Evolutionary conservation across 1,284 basidiomycete species (phyloP).

Genomic region (Filobasidium uniguttulatum): DNA sequence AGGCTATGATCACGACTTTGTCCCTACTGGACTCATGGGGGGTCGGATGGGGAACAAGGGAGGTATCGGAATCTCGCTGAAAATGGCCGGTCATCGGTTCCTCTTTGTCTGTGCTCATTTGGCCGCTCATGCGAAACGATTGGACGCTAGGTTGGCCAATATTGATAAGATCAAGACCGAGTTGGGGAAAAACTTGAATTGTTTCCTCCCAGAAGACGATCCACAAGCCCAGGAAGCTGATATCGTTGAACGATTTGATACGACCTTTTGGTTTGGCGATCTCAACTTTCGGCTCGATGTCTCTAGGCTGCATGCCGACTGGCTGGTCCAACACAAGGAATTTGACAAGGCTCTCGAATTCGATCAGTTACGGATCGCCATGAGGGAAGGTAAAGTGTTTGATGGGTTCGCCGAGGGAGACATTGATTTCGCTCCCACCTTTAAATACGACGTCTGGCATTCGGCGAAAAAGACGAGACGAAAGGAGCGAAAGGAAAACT

Average conservation of each 20-base stretch:
- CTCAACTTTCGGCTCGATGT: conserved; percentile 44
- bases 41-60: conserved; percentile 45
- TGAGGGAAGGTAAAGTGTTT: conserved; percentile 34
- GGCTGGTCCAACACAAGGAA: conserved; percentile 42
- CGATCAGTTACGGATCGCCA: conserved; percentile 41
- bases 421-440: conserved; percentile 41
- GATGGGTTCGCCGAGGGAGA: conserved; percentile 40
- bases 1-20: conserved; percentile 41
- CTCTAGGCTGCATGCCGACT: conserved; percentile 42
- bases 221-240: conserved; percentile 25
- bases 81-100: conserved; percentile 41
- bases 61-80: conserved; percentile 41
- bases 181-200: conserved; percentile 37
- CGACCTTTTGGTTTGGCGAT: conserved; percentile 43
- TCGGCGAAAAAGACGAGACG: conserved; percentile 34
- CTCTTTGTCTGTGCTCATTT: conserved; percentile 46
- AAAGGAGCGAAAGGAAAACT: conserved; percentile 7
- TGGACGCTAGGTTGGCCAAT: conserved; percentile 33
- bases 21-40: conserved; percentile 44
- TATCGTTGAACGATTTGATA: conserved; percentile 43
- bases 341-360: conserved; percentile 40
- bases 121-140: conserved; percentile 39
- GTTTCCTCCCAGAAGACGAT: conserved; percentile 37
- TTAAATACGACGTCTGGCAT: conserved; percentile 42
- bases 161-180: conserved; percentile 42